These are phyloP conservation scores for Coniferiporia sulphurascens DNA, from an alignment of 1,284 basidiomycete genomes.

Conservation along the genomic window DNA sequence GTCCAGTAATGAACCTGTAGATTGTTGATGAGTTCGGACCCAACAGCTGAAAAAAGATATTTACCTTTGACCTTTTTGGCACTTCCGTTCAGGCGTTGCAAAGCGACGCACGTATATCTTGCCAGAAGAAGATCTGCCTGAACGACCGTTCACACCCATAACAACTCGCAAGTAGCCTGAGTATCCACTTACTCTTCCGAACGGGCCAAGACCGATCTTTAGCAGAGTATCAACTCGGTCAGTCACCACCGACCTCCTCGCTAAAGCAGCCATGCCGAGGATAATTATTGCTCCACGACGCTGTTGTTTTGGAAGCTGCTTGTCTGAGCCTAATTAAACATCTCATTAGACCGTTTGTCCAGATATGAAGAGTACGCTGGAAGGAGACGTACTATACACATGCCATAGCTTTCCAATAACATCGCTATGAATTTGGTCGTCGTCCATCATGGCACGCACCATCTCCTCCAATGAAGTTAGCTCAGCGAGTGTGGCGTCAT, in stretches of 20 bases:
- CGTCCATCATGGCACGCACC: slow-evolving; percentile 92
- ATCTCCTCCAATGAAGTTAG: slow-evolving; percentile 95
- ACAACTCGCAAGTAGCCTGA: not conserved
- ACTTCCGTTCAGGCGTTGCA: slow-evolving; percentile 90
- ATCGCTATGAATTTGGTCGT: slow-evolving; percentile 75
- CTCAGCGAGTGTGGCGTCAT: slow-evolving; percentile 90
- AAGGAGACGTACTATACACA: slow-evolving; percentile 73
- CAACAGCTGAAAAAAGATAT: slow-evolving; percentile 5
- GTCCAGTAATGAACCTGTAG: slow-evolving; percentile 78
- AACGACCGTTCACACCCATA: not conserved
- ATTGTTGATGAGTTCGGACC: not conserved
- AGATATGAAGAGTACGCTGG: not conserved
- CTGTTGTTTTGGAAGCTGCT: slow-evolving; percentile 75
- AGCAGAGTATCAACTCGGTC: slow-evolving; percentile 85
- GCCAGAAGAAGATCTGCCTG: slow-evolving; percentile 87
- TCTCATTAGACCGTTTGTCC: not conserved
- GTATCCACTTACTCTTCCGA: slow-evolving; percentile 61
- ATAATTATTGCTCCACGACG: slow-evolving; percentile 92
- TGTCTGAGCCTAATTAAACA: slow-evolving; percentile 53
- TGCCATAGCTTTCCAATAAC: slow-evolving; percentile 93
- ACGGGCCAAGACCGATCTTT: slow-evolving; percentile 81
- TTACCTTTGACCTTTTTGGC: slow-evolving; percentile 95
- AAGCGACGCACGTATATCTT: slow-evolving; percentile 89
- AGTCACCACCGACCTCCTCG: slow-evolving; percentile 79
- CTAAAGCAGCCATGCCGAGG: slow-evolving; percentile 91